Evolutionary conservation across 768 basidiomycete species (phyloP).

Genomic region (Candolleomyces eurysporus): DNA sequence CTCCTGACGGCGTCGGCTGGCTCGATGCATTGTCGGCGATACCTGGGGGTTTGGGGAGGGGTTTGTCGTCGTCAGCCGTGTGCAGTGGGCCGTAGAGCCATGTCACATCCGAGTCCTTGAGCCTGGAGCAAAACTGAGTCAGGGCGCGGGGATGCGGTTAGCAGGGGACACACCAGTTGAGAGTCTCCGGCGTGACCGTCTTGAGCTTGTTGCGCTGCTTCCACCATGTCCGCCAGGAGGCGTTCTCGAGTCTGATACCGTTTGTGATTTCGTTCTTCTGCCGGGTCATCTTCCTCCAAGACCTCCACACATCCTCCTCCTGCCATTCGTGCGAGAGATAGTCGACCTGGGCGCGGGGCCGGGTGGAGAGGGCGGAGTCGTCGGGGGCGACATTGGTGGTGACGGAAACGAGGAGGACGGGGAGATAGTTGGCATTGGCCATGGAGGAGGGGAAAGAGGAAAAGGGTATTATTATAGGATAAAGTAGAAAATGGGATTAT

Average conservation of each 20-base stretch:
- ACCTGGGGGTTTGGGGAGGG: conserved; percentile 55
- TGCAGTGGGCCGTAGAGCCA: conserved; percentile 99
- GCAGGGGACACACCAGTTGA: conserved; percentile 80
- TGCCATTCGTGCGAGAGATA: conserved; percentile 97
- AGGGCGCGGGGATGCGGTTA: conserved; percentile 6
- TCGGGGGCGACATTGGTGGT: conserved; percentile 60
- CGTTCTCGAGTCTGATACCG: conserved; percentile 93
- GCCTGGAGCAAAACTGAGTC: conserved; percentile 50
- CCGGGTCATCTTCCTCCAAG: conserved; percentile 97
- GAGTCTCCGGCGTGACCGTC: conserved; percentile 93
- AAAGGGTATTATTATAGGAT: conserved; percentile 2
- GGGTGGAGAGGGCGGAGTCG: conserved; percentile 78
- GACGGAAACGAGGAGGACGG: conserved; percentile 66
- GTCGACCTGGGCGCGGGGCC: conserved; percentile 93
- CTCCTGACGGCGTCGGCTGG: conserved; percentile 14
- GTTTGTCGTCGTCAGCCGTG: conserved; percentile 84
- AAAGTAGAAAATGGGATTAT: background rate
- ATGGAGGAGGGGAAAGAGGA: conserved; percentile 30
- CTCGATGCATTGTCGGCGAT: conserved; percentile 34
- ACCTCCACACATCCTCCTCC: conserved; percentile 97
- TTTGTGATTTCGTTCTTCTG: conserved; percentile 99
- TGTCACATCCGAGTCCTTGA: conserved; percentile 98
- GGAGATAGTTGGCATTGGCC: conserved; percentile 58
- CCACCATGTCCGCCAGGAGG: conserved; percentile 99
- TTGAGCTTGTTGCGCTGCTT: conserved; percentile 96